Base-by-base conservation (phyloP, 2,329 filamentous ascomycete genomes). In the Teratosphaeria gauchensis region DNA sequence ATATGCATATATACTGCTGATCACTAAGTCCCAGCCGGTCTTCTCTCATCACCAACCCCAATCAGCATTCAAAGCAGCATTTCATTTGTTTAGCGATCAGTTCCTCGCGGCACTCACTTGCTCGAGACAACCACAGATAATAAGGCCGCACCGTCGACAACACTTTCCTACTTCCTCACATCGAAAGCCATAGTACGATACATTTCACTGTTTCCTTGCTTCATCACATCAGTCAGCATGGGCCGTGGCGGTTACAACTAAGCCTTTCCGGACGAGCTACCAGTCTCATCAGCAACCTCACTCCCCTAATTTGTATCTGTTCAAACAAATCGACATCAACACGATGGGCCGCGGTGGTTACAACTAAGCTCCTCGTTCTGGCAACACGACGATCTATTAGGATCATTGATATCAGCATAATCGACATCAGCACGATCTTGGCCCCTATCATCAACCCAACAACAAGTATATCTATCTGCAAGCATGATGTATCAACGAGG, bases 181-280 rank as follows among this genome's bases (percentile, higher is more conserved):
- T 48, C 42, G 16, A 5, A 16, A n/a, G 5, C 9, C 21, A 31
- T 14, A 30, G 19, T 16, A 53, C 51, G 19, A 31, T 31, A n/a
- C 24, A 42, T 51, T 56, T 61, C 62, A 51, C 58, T 61, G 55
- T 61, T 57, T 59, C 57, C 57, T 59, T 61, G 16, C 51, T 61
- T 58, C 61, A 57, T 57, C 46, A 48, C 54, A 56, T 56, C 53
- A 60, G 59, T 63, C 61, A 56, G 55, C 63, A 74, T 71, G 71
- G 72, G 70, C 63, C 73, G 73, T 56, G 73, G 72, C 63, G 75
- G 74, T 55, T 77, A 77, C 72, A 77, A 77, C 72, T 75, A 64
- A 65, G 55, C 51, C 28, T 12, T 19, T 30, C 48, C 48, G 3
- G 19, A 24, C 48, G 48, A 11, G 9, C 48, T 19, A 30, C n/a